These are phyloP conservation scores for Boletus pseudo-olivaceus DNA, from an alignment of 768 basidiomycete species.

Conservation along the genomic window DNA sequence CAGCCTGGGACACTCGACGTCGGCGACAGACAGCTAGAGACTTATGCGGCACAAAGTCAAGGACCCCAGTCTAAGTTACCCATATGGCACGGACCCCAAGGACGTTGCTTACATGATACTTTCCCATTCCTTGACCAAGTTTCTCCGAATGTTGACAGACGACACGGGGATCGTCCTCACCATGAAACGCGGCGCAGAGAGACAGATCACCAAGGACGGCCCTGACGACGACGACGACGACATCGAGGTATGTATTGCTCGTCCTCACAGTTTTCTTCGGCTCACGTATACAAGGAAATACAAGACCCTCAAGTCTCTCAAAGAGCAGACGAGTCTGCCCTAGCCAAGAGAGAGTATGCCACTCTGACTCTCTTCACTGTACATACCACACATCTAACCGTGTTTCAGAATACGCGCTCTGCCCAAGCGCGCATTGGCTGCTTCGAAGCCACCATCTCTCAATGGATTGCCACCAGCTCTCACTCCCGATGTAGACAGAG, in stretches of 20 bases:
- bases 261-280: neutral
- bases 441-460: slow-evolving; percentile 21
- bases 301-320: slow-evolving; percentile 43
- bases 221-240: slow-evolving; percentile 39
- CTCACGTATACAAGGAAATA: slow-evolving; percentile 38
- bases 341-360: slow-evolving; percentile 58
- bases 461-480: slow-evolving; percentile 26
- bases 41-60: neutral
- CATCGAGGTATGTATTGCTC: slow-evolving; percentile 24
- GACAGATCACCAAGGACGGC: slow-evolving; percentile 60
- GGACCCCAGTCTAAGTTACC: slow-evolving; percentile 13
- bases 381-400: slow-evolving; percentile 8
- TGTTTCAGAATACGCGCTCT: slow-evolving; percentile 57
- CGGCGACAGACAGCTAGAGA: neutral
- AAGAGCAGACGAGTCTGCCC: slow-evolving; percentile 55
- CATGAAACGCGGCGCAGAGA: slow-evolving; percentile 78
- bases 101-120: slow-evolving; percentile 20
- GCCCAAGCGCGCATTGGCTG: slow-evolving; percentile 46
- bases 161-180: slow-evolving; percentile 2
- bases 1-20: neutral
- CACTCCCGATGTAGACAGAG: slow-evolving; percentile 21
- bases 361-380: neutral
- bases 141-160: neutral
- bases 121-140: slow-evolving; percentile 8
- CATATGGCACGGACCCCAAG: slow-evolving; percentile 7